phyloP scores from a whole-genome alignment of 2,329 filamentous ascomycete species.

The Chaetomium sp. region DNA sequence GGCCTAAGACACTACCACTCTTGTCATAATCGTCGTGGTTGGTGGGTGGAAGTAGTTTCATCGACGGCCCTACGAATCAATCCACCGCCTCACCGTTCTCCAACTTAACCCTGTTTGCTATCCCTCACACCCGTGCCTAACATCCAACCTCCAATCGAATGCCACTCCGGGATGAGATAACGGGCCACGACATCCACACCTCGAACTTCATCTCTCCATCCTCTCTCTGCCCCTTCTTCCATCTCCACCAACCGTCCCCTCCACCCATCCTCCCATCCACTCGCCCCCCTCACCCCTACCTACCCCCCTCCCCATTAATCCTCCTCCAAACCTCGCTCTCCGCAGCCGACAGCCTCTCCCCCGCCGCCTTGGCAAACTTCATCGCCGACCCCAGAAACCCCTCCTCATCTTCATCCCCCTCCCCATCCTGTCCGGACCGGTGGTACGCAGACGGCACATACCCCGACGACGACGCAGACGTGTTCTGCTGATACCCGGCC shows the following conservation, averaged over 20 bases:
- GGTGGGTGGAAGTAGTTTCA: background rate
- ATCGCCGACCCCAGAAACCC: slow-evolving; percentile 58
- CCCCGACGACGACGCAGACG: background rate
- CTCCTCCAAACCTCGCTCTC: slow-evolving; percentile 65
- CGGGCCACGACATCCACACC: background rate
- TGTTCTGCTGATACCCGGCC: slow-evolving; percentile 12
- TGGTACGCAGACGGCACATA: background rate
- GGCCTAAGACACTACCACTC: background rate
- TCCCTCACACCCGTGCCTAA: background rate
- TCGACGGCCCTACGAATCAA: background rate
- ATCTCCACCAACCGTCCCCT: background rate
- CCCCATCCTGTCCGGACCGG: background rate
- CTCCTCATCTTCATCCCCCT: slow-evolving; percentile 46
- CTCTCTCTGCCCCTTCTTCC: background rate
- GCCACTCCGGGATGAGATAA: background rate
- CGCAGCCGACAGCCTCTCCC: slow-evolving; percentile 58
- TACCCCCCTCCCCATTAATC: slow-evolving; percentile 55
- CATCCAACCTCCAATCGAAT: background rate
- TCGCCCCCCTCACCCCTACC: background rate
- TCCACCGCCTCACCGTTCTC: background rate
- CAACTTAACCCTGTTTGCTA: background rate
- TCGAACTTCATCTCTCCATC: background rate
- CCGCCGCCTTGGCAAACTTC: slow-evolving; percentile 60
- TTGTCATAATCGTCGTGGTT: background rate
- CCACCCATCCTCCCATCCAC: background rate